Conservation (phyloP, 768 basidiomycete species). For the Glaciozyma antarctica region DNA sequence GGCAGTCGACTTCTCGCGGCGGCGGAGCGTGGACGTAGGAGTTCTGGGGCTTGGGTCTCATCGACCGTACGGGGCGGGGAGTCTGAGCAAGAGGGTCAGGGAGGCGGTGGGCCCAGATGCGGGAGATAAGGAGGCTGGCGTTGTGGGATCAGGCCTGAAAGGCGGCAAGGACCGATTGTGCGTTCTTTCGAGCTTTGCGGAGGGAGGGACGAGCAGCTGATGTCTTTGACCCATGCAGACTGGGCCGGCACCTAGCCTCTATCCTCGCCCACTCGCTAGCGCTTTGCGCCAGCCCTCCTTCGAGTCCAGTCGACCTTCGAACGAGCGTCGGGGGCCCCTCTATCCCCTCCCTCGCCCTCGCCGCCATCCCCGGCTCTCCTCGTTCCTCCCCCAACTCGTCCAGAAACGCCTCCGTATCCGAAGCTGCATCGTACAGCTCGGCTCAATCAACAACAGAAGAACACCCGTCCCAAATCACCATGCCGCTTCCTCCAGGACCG, state of each 20-base stretch:
- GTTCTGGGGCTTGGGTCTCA: conserved; percentile 69
- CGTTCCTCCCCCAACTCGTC: conserved; percentile 14
- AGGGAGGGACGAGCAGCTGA: background rate
- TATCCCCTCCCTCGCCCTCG: conserved; percentile 3
- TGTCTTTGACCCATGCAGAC: conserved; percentile 9
- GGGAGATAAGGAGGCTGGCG: conserved; percentile 63
- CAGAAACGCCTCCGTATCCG: conserved; percentile 21
- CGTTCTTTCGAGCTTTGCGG: conserved; percentile 36
- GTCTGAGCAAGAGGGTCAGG: conserved; percentile 35
- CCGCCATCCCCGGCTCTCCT: conserved; percentile 24
- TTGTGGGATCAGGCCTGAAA: conserved; percentile 46
- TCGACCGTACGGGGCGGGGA: conserved; percentile 24
- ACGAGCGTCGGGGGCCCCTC: background rate
- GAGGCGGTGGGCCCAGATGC: conserved; percentile 33
- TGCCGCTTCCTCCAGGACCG: conserved; percentile 42
- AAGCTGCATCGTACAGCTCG: conserved; percentile 15
- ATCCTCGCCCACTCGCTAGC: conserved; percentile 34
- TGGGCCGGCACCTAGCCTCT: conserved; percentile 33
- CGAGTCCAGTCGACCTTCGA: background rate
- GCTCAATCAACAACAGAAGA: conserved; percentile 9
- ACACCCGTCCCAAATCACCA: conserved; percentile 3
- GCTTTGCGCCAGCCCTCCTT: conserved; percentile 25
- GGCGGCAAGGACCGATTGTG: conserved; percentile 42
- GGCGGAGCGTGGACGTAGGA: conserved; percentile 80
- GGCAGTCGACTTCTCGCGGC: conserved; percentile 24